Percentiles rank a stretch among this genome's conserved stretches.
Evolutionary conservation across 441 rosid species (phyloP).

Genomic region (Euphorbia celastroides): DNA sequence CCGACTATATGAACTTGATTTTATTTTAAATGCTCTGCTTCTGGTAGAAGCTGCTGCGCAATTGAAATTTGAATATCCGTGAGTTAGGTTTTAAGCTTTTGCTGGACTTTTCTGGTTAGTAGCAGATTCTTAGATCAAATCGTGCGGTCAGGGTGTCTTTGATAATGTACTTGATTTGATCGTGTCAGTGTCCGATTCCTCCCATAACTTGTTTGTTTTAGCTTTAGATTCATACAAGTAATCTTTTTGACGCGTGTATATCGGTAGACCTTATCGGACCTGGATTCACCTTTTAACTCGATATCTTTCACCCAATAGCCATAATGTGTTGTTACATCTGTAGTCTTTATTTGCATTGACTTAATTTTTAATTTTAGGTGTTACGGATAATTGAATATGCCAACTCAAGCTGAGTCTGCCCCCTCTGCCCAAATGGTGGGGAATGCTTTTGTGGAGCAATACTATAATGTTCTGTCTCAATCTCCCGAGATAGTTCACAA

Average conservation of each 20-base stretch:
- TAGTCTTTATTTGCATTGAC: background rate
- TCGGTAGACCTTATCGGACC: background rate
- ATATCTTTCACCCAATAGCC: background rate
- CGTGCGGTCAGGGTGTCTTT: background rate
- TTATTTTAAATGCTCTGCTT: background rate
- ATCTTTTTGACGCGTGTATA: background rate
- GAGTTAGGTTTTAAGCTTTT: background rate
- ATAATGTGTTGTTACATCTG: background rate
- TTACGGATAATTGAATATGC: background rate
- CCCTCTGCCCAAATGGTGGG: slow-evolving; percentile 27
- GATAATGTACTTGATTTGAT: background rate
- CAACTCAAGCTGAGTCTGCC: slow-evolving; percentile 24
- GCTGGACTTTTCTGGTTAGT: background rate
- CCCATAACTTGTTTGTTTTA: background rate
- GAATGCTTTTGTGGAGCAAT: slow-evolving; percentile 28
- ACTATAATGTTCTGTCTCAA: slow-evolving; percentile 16
- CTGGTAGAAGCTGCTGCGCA: background rate
- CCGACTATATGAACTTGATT: background rate
- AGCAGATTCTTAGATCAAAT: background rate
- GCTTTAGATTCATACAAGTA: background rate
- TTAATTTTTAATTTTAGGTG: background rate
- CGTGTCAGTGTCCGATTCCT: background rate
- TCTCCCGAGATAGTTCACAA: slow-evolving; percentile 25
- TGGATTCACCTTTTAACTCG: background rate
- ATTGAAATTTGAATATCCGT: background rate